These are phyloP conservation scores for Colletotrichum endophyticum DNA, from an alignment of 2,329 filamentous ascomycete genomes.

Conservation along the genomic window DNA sequence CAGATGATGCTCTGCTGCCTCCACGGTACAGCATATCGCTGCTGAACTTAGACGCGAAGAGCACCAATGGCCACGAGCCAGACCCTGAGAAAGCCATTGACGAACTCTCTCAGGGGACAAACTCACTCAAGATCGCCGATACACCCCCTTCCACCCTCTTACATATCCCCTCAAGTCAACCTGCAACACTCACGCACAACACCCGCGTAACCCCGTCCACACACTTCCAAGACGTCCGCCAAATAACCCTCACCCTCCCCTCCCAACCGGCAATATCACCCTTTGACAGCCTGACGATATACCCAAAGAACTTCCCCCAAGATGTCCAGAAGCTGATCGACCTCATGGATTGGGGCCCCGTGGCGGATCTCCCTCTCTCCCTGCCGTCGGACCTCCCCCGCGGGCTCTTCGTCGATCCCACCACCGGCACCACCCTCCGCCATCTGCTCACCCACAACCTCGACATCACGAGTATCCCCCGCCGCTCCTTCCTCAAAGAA, in stretches of 20 bases:
- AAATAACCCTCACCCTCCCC: constrained; percentile 44
- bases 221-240: constrained; percentile 95
- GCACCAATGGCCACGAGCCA: not conserved
- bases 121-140: not conserved
- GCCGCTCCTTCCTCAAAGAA: constrained; percentile 82
- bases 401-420: constrained; percentile 41
- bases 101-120: not conserved
- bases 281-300: constrained; percentile 81
- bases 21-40: constrained; percentile 71
- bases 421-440: constrained; percentile 65
- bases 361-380: constrained; percentile 73
- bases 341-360: constrained; percentile 76
- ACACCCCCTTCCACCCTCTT: constrained; percentile 39
- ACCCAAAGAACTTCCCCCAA: constrained; percentile 82
- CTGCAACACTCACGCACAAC: constrained; percentile 69
- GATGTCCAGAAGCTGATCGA: constrained; percentile 82
- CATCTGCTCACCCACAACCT: constrained; percentile 81
- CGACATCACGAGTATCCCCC: constrained; percentile 89
- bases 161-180: constrained; percentile 61
- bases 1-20: constrained; percentile 74
- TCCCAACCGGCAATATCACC: constrained; percentile 55
- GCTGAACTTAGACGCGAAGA: constrained; percentile 20
- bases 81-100: not conserved
- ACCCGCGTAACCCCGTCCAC: constrained; percentile 72
- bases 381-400: constrained; percentile 21